These are phyloP conservation scores for Hydnum rufescens DNA, from an alignment of 768 basidiomycete genomes.

Conservation along the genomic window DNA sequence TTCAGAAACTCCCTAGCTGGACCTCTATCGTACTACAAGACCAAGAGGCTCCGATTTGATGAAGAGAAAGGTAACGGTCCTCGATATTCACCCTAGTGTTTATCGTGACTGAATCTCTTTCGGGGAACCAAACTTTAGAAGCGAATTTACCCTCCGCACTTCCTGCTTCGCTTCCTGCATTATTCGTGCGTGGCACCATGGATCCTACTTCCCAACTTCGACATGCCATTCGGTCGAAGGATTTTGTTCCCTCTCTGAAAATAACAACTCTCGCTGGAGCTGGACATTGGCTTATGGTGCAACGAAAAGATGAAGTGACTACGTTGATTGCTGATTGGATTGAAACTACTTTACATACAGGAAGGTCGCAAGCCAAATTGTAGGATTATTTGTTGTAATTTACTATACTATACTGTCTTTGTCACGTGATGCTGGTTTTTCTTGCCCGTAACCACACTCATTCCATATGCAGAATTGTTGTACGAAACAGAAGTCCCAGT, in stretches of 20 bases:
- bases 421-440: no score
- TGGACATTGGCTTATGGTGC: constrained; percentile 2
- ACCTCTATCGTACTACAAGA: constrained; percentile 63
- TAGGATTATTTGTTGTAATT: no score
- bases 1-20: constrained; percentile 39
- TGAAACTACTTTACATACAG: background rate
- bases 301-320: constrained; percentile 2
- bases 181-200: background rate
- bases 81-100: no score
- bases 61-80: constrained; percentile 27
- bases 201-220: background rate
- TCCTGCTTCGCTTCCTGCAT: background rate
- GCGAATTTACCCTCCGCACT: background rate
- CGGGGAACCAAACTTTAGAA: no score
- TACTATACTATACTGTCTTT: no score
- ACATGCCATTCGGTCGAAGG: background rate
- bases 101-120: no score
- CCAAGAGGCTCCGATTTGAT: constrained; percentile 35
- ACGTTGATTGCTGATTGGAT: background rate
- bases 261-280: background rate
- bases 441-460: no score
- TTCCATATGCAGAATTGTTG: no score
- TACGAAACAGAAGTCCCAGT: no score
- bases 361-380: no score
- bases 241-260: background rate